Evolutionary conservation across 306 rosid genomes (phyloP).

Genomic region (Crotalaria pallida): DNA sequence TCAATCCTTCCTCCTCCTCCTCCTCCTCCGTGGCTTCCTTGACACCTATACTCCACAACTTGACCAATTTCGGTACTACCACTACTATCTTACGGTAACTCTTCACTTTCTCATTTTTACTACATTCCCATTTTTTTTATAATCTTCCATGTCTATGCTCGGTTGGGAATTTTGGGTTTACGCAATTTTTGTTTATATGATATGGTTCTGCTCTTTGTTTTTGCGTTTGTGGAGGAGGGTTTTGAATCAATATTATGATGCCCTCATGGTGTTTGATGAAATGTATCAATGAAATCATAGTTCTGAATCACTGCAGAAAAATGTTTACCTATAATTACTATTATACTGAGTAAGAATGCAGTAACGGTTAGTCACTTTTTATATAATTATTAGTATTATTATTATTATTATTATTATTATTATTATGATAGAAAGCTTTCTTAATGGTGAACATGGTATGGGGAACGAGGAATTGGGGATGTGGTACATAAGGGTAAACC

Average conservation of each 20-base stretch:
- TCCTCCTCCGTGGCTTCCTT: neutral
- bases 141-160: neutral
- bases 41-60: neutral
- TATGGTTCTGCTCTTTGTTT: neutral
- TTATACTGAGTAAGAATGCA: too few relatives aligned
- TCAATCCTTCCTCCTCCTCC: too few relatives aligned
- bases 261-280: slow-evolving; percentile 13
- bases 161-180: neutral
- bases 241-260: too few relatives aligned
- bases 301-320: neutral
- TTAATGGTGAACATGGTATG: too few relatives aligned
- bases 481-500: too few relatives aligned
- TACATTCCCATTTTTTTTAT: neutral
- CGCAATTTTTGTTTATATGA: neutral
- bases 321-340: too few relatives aligned
- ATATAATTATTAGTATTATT: too few relatives aligned
- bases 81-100: neutral
- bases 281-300: neutral
- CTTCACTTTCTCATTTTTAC: neutral
- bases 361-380: too few relatives aligned
- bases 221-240: neutral
- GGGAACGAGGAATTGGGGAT: too few relatives aligned
- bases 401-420: too few relatives aligned
- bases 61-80: neutral
- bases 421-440: too few relatives aligned